These are phyloP conservation scores for Cyberlindnera bimundalis DNA, from an alignment of 805 yeast genomes.

Conservation along the genomic window DNA sequence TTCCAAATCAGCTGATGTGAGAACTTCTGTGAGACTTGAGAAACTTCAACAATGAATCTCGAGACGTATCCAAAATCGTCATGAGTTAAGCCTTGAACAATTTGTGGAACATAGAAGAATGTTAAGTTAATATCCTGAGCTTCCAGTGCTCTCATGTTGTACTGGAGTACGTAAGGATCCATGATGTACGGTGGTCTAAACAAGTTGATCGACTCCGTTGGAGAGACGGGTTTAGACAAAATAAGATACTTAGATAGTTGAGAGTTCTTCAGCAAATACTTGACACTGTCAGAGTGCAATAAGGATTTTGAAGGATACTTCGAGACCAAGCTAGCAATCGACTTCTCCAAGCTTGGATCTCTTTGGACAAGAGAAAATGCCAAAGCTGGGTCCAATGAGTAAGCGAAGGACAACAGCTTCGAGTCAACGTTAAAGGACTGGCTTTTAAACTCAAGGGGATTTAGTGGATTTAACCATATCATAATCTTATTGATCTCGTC, in stretches of 20 bases:
- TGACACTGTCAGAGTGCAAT: conserved; percentile 55
- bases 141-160: conserved; percentile 85
- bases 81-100: conserved; percentile 86
- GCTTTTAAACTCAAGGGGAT: conserved; percentile 27
- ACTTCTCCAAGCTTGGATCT: conserved; percentile 38
- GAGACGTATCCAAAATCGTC: conserved; percentile 84
- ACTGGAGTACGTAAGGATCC: conserved; percentile 72
- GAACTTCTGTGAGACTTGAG: conserved; percentile 83
- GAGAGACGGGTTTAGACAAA: conserved; percentile 54
- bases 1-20: conserved; percentile 99
- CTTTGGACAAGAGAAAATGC: conserved; percentile 71
- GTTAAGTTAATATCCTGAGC: conserved; percentile 82
- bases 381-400: conserved; percentile 61
- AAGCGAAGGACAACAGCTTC: conserved; percentile 51
- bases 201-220: conserved; percentile 79
- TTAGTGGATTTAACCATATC: conserved; percentile 64
- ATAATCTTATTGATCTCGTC: conserved; percentile 71
- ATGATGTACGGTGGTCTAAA: conserved; percentile 69
- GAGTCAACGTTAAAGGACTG: conserved; percentile 35
- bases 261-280: conserved; percentile 39
- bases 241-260: conserved; percentile 20
- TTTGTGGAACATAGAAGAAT: conserved; percentile 96
- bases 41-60: conserved; percentile 86
- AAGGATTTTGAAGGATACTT: conserved; percentile 59
- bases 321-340: conserved; percentile 43